Evolutionary conservation across 139 green algal species (phyloP).

Genomic region (Chlamydomonas sp.): DNA sequence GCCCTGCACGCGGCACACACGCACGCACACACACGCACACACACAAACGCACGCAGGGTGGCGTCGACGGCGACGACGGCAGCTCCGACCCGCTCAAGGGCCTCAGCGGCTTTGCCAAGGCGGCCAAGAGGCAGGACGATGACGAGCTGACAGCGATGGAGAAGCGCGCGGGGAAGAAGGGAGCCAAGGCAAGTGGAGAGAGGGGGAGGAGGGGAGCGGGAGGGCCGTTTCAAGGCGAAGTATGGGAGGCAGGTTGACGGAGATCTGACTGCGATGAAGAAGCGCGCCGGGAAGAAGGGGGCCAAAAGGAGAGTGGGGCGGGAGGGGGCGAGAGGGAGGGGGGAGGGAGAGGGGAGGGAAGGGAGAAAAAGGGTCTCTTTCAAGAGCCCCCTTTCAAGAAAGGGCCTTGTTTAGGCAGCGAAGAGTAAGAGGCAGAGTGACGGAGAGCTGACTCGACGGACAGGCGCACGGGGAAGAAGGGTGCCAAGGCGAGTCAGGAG

Average conservation of each 20-base stretch:
- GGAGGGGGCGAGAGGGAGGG: background rate
- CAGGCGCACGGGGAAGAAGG: conserved; percentile 13
- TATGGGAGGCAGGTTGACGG: conserved; percentile 25
- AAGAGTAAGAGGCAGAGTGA: conserved; percentile 24
- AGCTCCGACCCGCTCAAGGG: no score
- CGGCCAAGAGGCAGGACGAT: background rate
- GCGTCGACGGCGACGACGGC: no score
- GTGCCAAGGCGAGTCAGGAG: no score
- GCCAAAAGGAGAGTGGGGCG: background rate
- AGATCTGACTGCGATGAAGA: conserved; percentile 38
- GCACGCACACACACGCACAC: no score
- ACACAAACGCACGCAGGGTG: no score
- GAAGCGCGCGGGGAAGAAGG: no score
- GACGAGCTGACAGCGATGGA: background rate
- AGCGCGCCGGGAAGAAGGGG: conserved; percentile 11
- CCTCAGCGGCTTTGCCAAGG: background rate
- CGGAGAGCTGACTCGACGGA: conserved; percentile 37
- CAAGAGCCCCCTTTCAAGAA: no score
- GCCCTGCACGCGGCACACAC: no score
- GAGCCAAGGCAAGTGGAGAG: background rate
- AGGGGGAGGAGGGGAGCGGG: conserved; percentile 4
- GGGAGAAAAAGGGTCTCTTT: no score
- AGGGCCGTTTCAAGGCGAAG: conserved; percentile 20
- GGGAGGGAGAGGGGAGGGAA: conserved; percentile 1
- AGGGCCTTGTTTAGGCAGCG: conserved; percentile 17